Evolutionary conservation across 148 eudicot species (phyloP).

Genomic region (Dianthus caryophyllus): DNA sequence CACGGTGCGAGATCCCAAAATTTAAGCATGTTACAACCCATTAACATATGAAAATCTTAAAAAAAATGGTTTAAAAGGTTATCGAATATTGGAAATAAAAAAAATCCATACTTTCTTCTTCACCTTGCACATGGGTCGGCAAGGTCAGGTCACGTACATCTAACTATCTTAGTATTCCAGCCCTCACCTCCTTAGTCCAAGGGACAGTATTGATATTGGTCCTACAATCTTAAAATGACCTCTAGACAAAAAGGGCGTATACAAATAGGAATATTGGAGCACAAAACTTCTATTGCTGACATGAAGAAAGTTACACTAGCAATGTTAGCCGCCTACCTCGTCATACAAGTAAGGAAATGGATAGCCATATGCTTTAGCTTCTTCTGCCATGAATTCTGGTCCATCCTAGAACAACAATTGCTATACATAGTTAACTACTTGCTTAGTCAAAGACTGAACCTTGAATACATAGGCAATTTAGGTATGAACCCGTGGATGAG

Average conservation of each 20-base stretch:
- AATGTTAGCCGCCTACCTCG: constrained; percentile 42
- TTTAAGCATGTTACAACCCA: neutral
- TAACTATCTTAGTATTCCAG: too few relatives aligned
- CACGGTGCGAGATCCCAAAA: neutral
- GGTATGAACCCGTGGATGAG: constrained; percentile 83
- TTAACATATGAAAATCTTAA: neutral
- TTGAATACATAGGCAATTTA: constrained; percentile 28
- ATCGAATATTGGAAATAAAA: neutral
- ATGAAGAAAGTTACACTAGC: neutral
- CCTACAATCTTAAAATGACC: too few relatives aligned
- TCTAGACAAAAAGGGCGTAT: too few relatives aligned
- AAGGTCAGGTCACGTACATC: too few relatives aligned
- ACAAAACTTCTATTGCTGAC: neutral
- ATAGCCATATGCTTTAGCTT: constrained; percentile 63
- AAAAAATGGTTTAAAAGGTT: neutral
- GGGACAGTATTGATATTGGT: too few relatives aligned
- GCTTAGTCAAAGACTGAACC: constrained; percentile 27
- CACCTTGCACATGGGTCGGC: neutral
- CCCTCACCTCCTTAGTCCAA: too few relatives aligned
- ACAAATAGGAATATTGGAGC: too few relatives aligned
- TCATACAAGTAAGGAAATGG: constrained; percentile 96
- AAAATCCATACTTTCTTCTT: neutral
- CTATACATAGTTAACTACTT: constrained; percentile 18
- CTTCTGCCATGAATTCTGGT: constrained; percentile 91
- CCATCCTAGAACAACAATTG: constrained; percentile 70